Conservation (phyloP, 176 grass and related monocot genomes). For the Melocanna baccifera region DNA sequence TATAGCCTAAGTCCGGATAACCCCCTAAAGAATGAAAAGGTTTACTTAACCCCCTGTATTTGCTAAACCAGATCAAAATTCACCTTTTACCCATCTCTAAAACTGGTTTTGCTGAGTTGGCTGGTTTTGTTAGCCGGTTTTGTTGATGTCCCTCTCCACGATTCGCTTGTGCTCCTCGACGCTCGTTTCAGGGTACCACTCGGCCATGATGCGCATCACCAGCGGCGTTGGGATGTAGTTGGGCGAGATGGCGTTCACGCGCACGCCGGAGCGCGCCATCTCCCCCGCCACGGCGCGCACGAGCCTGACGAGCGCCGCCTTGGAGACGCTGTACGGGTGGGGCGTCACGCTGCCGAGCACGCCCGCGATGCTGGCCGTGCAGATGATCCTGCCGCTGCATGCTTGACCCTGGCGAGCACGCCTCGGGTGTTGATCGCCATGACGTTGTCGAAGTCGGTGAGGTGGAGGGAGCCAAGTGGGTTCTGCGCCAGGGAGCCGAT, state of each 20-base stretch:
- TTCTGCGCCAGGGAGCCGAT: not conserved
- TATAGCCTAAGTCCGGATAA: too few relatives aligned
- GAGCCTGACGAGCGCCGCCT: not conserved
- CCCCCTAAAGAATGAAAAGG: too few relatives aligned
- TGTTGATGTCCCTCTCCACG: not conserved
- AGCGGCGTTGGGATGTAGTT: conserved; percentile 28
- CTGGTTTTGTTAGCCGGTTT: too few relatives aligned
- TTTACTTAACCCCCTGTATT: too few relatives aligned
- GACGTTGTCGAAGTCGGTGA: conserved; percentile 65
- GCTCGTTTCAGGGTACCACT: not conserved
- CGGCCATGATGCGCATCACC: not conserved
- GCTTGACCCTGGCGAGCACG: conserved; percentile 57
- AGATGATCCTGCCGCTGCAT: conserved; percentile 65
- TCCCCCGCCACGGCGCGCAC: conserved; percentile 8
- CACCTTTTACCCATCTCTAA: too few relatives aligned
- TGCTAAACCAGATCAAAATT: too few relatives aligned
- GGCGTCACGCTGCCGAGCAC: not conserved
- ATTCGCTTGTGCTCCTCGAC: not conserved
- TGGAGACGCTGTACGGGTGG: conserved; percentile 10
- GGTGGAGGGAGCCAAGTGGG: conserved; percentile 32
- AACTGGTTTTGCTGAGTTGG: too few relatives aligned
- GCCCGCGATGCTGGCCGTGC: conserved; percentile 50
- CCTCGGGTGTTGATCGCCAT: conserved; percentile 53
- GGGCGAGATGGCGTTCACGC: conserved; percentile 29
- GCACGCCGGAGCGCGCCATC: conserved; percentile 4